These are phyloP conservation scores for Rutstroemia sydowiana DNA, from an alignment of 2,329 filamentous ascomycete species.

Conservation along the genomic window DNA sequence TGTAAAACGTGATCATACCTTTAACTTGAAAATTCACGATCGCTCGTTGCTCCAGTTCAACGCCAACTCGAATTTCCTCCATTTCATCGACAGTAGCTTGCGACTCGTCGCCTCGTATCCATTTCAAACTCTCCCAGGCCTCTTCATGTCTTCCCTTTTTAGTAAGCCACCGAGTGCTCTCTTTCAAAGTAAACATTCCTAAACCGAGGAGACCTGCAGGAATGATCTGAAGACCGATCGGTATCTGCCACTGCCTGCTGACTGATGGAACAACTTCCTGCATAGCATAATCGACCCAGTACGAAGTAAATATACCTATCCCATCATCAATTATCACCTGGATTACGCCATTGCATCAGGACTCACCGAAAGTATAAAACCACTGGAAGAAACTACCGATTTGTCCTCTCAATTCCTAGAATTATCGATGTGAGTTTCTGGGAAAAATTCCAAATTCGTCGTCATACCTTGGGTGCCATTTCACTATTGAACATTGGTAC, in stretches of 20 bases:
- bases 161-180: slow-evolving; percentile 43
- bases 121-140: slow-evolving; percentile 40
- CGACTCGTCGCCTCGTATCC: slow-evolving; percentile 42
- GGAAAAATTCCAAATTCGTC: too few relatives aligned
- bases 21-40: slow-evolving; percentile 34
- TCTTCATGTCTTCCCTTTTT: slow-evolving; percentile 39
- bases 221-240: slow-evolving; percentile 36
- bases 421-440: too few relatives aligned
- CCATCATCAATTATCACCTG: not conserved
- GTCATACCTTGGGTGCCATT: slow-evolving; percentile 37
- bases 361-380: slow-evolving; percentile 33
- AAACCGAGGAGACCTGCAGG: slow-evolving; percentile 40
- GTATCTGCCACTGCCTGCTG: slow-evolving; percentile 43
- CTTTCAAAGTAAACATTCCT: slow-evolving; percentile 42
- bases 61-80: slow-evolving; percentile 37
- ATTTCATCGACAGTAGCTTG: slow-evolving; percentile 34
- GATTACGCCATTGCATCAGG: not conserved
- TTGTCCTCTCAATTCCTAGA: not conserved
- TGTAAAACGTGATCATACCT: not conserved
- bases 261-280: slow-evolving; percentile 31
- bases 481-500: slow-evolving; percentile 38
- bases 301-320: slow-evolving; percentile 19
- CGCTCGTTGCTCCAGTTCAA: slow-evolving; percentile 39
- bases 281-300: slow-evolving; percentile 42
- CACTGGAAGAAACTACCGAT: slow-evolving; percentile 29